Conservation (phyloP, 176 grass and related monocot species). For the Avena insularis region DNA sequence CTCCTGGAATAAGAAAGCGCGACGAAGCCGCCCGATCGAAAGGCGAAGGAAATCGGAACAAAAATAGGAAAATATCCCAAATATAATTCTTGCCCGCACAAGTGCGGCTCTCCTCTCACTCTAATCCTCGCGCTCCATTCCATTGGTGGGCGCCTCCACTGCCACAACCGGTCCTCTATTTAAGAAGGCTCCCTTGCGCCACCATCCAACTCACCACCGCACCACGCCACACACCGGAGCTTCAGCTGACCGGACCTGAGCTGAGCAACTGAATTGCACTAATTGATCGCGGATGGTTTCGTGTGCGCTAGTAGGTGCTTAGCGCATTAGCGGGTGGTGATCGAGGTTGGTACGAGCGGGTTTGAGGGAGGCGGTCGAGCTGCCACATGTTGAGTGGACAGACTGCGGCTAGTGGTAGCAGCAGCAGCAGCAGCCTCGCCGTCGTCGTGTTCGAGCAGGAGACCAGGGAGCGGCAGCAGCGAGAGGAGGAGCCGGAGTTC, state of each 20-base stretch:
- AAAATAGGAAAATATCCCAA: constrained; percentile 28
- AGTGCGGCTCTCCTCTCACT: neutral
- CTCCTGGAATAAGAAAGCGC: constrained; percentile 35
- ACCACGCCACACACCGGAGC: neutral
- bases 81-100: neutral
- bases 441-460: constrained; percentile 12
- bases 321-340: constrained; percentile 15
- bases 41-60: neutral
- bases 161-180: constrained; percentile 39
- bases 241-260: neutral
- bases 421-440: constrained; percentile 2
- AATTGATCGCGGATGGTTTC: constrained; percentile 44
- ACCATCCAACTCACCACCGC: constrained; percentile 33
- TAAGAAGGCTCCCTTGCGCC: constrained; percentile 41
- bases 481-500: constrained; percentile 58
- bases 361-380: neutral
- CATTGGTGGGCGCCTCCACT: constrained; percentile 30
- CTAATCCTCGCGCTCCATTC: neutral
- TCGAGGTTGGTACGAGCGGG: neutral
- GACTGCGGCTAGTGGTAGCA: constrained; percentile 36
- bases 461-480: neutral
- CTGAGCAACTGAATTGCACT: neutral
- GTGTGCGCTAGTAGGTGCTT: constrained; percentile 15
- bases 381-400: constrained; percentile 67
- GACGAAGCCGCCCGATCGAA: constrained; percentile 35